Evolutionary conservation across 2,329 filamentous ascomycete genomes (phyloP).

Genomic region (Sclerotinia nivalis): DNA sequence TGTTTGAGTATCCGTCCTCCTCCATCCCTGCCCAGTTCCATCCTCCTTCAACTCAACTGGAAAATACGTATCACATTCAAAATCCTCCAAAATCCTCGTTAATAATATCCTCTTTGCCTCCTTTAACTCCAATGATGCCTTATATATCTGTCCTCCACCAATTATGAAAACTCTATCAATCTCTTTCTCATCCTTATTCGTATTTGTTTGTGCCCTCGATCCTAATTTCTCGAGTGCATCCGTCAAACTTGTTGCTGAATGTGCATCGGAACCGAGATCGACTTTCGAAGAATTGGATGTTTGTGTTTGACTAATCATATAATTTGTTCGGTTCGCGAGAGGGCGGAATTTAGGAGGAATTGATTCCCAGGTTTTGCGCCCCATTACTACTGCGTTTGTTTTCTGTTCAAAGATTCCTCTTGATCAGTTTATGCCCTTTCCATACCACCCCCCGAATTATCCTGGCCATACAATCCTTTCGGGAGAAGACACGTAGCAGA

Average conservation of each 20-base stretch:
- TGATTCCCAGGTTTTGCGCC: constrained; percentile 93
- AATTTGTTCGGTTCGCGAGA: constrained; percentile 75
- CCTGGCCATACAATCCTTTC: background rate
- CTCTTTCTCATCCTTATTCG: background rate
- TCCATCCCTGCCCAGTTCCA: constrained; percentile 52
- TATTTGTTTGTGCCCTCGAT: constrained; percentile 2
- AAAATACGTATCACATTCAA: constrained; percentile 77
- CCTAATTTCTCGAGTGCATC: background rate
- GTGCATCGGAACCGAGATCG: background rate
- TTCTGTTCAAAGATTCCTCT: constrained; percentile 22
- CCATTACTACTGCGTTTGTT: constrained; percentile 86
- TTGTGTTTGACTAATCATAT: constrained; percentile 65
- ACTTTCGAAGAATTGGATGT: background rate
- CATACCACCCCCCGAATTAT: background rate
- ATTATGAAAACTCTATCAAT: constrained; percentile 67
- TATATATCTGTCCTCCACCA: constrained; percentile 85
- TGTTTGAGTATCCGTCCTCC: constrained; percentile 50
- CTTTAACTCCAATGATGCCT: constrained; percentile 60
- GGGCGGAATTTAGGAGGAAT: constrained; percentile 80
- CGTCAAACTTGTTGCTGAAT: constrained; percentile 5
- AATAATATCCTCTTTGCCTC: constrained; percentile 65
- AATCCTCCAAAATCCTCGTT: constrained; percentile 68
- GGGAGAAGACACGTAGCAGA: background rate
- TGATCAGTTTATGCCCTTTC: background rate
- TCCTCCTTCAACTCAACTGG: constrained; percentile 53